phyloP scores from a whole-genome alignment of 495 filamentous ascomycete species.

The Polyplosphaeria fusca region DNA sequence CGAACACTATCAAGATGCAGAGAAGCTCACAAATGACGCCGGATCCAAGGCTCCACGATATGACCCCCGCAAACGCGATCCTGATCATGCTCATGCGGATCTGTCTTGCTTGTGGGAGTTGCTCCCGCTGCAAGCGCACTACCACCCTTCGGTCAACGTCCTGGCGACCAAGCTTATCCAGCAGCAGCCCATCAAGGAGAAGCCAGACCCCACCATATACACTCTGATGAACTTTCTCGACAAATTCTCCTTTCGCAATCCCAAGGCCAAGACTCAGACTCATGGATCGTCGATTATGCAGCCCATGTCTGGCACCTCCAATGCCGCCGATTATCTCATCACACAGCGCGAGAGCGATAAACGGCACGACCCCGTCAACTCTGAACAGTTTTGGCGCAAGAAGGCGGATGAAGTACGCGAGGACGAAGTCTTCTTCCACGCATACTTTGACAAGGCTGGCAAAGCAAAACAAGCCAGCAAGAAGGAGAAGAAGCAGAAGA shows the following conservation, averaged over 20 bases:
- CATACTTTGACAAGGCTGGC: conserved; percentile 81
- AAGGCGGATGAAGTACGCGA: conserved; percentile 78
- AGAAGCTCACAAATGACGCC: conserved; percentile 26
- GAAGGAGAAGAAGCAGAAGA: conserved; percentile 53
- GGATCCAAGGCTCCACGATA: conserved; percentile 47
- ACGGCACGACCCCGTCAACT: conserved; percentile 63
- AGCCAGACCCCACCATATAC: conserved; percentile 83
- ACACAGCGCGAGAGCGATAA: conserved; percentile 52
- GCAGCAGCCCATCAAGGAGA: conserved; percentile 66
- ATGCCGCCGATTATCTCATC: conserved; percentile 60
- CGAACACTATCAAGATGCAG: conserved; percentile 66
- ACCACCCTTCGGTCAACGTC: conserved; percentile 91
- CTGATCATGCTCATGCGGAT: conserved; percentile 85
- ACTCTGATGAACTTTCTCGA: conserved; percentile 94
- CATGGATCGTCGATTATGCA: conserved; percentile 94
- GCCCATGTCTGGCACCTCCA: conserved; percentile 68
- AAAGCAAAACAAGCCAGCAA: conserved; percentile 52
- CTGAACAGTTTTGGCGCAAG: conserved; percentile 87
- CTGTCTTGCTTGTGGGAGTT: conserved; percentile 90
- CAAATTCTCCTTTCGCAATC: conserved; percentile 91
- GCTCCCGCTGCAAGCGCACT: conserved; percentile 71
- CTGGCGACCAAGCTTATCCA: conserved; percentile 69
- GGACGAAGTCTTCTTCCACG: conserved; percentile 97
- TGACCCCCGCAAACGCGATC: conserved; percentile 86
- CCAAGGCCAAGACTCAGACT: conserved; percentile 61